These are phyloP conservation scores for Tulasnella sp. DNA, from an alignment of 768 basidiomycete species.

Conservation along the genomic window DNA sequence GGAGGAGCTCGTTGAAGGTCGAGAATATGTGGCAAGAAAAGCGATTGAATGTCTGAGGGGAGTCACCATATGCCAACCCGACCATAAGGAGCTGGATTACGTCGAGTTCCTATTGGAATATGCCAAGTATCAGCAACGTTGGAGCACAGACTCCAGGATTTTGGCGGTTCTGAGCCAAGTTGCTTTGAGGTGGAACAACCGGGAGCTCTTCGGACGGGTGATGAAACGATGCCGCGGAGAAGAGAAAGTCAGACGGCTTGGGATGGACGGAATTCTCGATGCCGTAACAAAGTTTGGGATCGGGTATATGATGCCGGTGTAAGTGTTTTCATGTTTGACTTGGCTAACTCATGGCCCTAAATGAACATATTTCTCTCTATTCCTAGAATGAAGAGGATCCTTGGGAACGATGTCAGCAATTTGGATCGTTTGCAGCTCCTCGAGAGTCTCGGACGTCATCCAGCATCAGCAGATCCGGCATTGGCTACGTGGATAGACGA, in stretches of 20 bases:
- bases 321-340: not conserved
- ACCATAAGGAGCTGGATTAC: not conserved
- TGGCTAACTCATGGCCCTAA: not conserved
- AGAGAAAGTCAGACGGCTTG: not conserved
- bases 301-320: not conserved
- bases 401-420: not conserved
- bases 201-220: not conserved
- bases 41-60: not conserved
- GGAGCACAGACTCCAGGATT: not conserved
- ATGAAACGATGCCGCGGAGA: not conserved
- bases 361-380: not conserved
- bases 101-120: not conserved
- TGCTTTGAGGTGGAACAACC: not conserved
- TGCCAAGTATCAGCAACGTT: not conserved
- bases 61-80: not conserved
- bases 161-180: not conserved
- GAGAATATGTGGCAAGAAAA: not conserved
- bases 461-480: not conserved
- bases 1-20: not conserved
- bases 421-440: not conserved
- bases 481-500: not conserved
- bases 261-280: not conserved
- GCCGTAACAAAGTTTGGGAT: not conserved
- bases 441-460: not conserved
- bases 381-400: not conserved